A percentile compares a stretch with the other conserved stretches of the same genome.
Evolutionary conservation across 2,329 filamentous ascomycete species (phyloP).

Genomic region (Colletotrichum cuscutae): DNA sequence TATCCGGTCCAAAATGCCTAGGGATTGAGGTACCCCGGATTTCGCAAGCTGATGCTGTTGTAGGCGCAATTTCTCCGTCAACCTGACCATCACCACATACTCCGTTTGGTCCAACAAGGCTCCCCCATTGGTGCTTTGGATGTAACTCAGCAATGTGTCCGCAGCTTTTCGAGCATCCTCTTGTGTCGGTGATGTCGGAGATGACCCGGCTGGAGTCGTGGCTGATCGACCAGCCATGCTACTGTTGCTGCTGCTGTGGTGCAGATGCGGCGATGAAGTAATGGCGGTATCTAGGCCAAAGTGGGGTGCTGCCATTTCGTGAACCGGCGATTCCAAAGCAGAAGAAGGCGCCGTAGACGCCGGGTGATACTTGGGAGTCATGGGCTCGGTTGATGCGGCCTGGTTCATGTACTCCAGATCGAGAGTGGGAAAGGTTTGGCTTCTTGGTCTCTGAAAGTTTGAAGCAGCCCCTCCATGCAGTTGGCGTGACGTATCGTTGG

Average conservation of each 20-base stretch:
- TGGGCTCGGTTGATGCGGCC: constrained; percentile 51
- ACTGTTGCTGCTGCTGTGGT: constrained; percentile 62
- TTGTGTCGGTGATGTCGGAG: constrained; percentile 76
- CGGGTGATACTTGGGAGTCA: constrained; percentile 61
- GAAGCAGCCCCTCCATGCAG: constrained; percentile 49
- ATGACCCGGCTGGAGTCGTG: constrained; percentile 60
- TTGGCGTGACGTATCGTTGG: constrained; percentile 50
- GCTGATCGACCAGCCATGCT: constrained; percentile 51
- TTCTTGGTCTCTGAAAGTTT: constrained; percentile 80
- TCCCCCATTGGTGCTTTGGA: constrained; percentile 73
- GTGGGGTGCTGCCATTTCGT: constrained; percentile 54
- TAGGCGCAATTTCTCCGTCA: constrained; percentile 87
- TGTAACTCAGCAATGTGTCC: constrained; percentile 83
- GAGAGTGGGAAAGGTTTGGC: constrained; percentile 85
- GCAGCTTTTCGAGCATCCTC: constrained; percentile 88
- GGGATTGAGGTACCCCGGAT: constrained; percentile 42
- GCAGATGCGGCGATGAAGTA: constrained; percentile 55
- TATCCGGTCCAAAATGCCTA: constrained; percentile 65
- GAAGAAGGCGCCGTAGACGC: constrained; percentile 61
- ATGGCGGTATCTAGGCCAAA: constrained; percentile 54
- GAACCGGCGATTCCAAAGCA: constrained; percentile 61
- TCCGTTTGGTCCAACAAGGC: constrained; percentile 82
- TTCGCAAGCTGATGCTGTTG: constrained; percentile 58
- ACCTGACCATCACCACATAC: constrained; percentile 78
- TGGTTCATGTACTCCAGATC: constrained; percentile 69